These are phyloP conservation scores for Silene noctiflora DNA, from an alignment of 179 eudicot species.

Conservation along the genomic window DNA sequence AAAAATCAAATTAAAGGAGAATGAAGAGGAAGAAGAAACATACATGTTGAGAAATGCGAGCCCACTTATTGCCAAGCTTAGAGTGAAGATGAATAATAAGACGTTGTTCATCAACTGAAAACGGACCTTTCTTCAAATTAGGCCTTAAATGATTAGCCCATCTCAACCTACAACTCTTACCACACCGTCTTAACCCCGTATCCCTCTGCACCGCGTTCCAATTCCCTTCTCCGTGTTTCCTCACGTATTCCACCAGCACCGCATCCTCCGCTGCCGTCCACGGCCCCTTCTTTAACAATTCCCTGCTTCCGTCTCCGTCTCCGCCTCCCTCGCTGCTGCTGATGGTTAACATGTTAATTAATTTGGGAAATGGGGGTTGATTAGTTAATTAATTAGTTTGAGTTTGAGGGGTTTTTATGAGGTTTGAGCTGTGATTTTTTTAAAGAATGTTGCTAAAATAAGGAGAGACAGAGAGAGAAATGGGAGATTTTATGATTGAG, in stretches of 20 bases:
- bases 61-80: conserved; percentile 64
- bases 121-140: conserved; percentile 56
- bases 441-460: not conserved
- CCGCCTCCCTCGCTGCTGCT: not conserved
- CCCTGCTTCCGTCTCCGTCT: not conserved
- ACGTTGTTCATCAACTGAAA: conserved; percentile 45
- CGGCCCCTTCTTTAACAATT: conserved; percentile 49
- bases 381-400: no score
- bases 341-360: not conserved
- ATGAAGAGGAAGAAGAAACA: not conserved
- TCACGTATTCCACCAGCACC: conserved; percentile 42
- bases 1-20: not conserved
- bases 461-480: no score
- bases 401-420: no score
- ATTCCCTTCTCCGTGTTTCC: conserved; percentile 44
- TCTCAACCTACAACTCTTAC: conserved; percentile 59
- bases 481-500: not conserved
- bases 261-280: conserved; percentile 60
- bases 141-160: conserved; percentile 68
- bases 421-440: no score
- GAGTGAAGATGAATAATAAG: conserved; percentile 46
- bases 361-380: no score
- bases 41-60: conserved; percentile 61
- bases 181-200: conserved; percentile 44
- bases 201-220: conserved; percentile 55